Evolutionary conservation across 768 basidiomycete species (phyloP), one percentile per base, ranked within the genome.

Genomic region (Zangia roseola): DNA sequence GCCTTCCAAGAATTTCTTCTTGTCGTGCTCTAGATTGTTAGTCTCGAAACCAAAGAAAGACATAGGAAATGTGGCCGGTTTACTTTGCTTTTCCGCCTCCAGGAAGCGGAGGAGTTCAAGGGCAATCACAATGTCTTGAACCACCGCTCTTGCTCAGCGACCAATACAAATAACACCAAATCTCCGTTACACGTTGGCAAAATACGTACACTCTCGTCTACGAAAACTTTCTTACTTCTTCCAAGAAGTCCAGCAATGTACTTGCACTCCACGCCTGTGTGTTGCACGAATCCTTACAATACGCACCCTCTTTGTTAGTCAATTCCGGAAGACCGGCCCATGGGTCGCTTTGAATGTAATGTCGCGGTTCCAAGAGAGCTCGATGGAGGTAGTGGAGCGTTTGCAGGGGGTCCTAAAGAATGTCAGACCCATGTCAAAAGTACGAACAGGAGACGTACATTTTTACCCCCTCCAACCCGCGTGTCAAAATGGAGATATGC

Each of bases 261-360:
- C 91, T 93, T 39, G 91, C 83, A 61, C 91, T 93, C 97, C 95
- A 98, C 5, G 95, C 97, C 64, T 98, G 97, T 23, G 97, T 94
- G 39, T 79, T 74, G 64, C 95, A 98, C 39, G 92, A 93, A 68
- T 98, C 94, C 43, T 68, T 67, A 64, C 95, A 98, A 69, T 82
- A 83, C 33, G 73, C 71, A 10, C 94, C 95, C 53, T 93, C 79
- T 63, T 80, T 80, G 67, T 95, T 94, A 50, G 92, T 94, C 54
- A 93, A 70, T 68, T 98, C 97, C 0, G 97, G 97, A 20, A 99
- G 71, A 21, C 97, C 97, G 45, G 87, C 83, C 97, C 97, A 99
- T 16, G 86, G 74, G 60, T 97, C 92, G 30, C 71, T 76, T 55
- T 81, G 74, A 53, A 99, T 86, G 64, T 97, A 80, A 14, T 73